Conservation (phyloP, 306 rosid species). For the apple (Malus domestica) region ASM211411v1 NC_041804.1:6186001-6186500, state of each 20-base stretch:
- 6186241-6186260: not conserved
- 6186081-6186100: slow-evolving; percentile 10
- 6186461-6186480: slow-evolving; percentile 95
- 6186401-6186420: slow-evolving; percentile 94
- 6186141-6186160: not conserved
- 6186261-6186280: not conserved
- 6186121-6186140: not conserved
- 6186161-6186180: not conserved
- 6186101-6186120: not conserved
- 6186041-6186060: not conserved
- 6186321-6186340: slow-evolving; percentile 2
- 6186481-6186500: slow-evolving; percentile 91
- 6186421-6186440: slow-evolving; percentile 92
- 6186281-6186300: not conserved
- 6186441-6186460: slow-evolving; percentile 75
- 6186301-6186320: slow-evolving; percentile 9
- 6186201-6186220: not conserved
- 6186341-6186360: slow-evolving; percentile 7
- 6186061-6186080: not conserved
- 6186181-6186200: not conserved
- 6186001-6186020: not conserved
- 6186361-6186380: not conserved
- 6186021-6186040: not conserved
- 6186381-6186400: slow-evolving; percentile 96
- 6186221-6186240: not conserved